Base-by-base conservation (phyloP, 1,284 basidiomycete species). In the Lentinus polychrous region DNA sequence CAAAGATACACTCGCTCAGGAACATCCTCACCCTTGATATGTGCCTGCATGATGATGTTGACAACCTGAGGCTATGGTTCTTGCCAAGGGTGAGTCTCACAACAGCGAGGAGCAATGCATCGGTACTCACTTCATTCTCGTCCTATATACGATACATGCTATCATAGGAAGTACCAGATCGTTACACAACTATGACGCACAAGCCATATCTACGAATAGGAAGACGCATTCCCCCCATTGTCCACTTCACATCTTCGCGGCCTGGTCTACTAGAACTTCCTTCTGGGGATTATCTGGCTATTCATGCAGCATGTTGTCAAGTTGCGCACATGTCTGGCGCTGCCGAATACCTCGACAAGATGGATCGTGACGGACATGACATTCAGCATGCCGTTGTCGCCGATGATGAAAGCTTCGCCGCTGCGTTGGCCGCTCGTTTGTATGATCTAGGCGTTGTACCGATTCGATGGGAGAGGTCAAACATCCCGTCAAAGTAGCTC, bases 271-370 rank as follows among this genome's bases (percentile, higher is more conserved):
- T 8, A 8, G 12, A n/a, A n/a, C n/a, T 39, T 18, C 37, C 37
- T 17, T 39, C 37, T 17, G 8, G 8, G 8, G 8, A 32, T n/a
- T 23, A 41, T 7, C 47, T 49, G n/a, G 47, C 20, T 1, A 15
- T 49, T 18, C 47, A 49, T 45, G 47, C 41, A 2, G 47, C 27
- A 8, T 46, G 43, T 33, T 20, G 10, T 45, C 15, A 32, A 18
- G 18, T 48, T 5, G 46, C 46, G 8, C 17, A 45, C 23, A 42
- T 48, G 38, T 48, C 46, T 34, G 46, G 46, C n/a, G 46, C 46
- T 8, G 46, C 37, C 12, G 46, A 27, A 27, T 4, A 11, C 46
- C 6, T 48, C 17, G 40, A 48, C 12, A 11, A 43, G n/a, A n/a
- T n/a, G n/a, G n/a, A n/a, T n/a, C n/a, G n/a, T n/a, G n/a, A n/a